Base-by-base conservation (phyloP, 2,329 filamentous ascomycete genomes). In the Sclerotinia nivalis region DNA sequence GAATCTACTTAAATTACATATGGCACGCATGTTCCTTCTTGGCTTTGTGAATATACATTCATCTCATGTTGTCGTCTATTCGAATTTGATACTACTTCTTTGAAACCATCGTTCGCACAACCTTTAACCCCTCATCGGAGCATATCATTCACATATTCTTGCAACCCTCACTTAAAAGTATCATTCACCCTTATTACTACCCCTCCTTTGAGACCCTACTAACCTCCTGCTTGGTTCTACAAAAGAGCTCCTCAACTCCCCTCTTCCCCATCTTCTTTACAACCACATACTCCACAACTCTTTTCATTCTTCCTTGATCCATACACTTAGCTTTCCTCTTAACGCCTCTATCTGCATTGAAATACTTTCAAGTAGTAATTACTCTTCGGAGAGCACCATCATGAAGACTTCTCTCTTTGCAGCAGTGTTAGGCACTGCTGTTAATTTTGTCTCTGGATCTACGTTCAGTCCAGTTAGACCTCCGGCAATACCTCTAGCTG, bases 401-500 rank as follows among this genome's bases (percentile, higher is more conserved):
- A 75, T 75, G 74, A 73, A 67, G 58, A 58, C n/a, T 67, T 61
- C 61, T 70, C 28, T 72, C 18, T 56, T 73, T 20, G 52, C 52
- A 31, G 34, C 31, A 58, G 31, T 68, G 47, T 55, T 72, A 47
- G 66, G 60, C 34, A 61, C 70, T 49, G 45, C 71, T 20, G 58
- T 37, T 9, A 59, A 22, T 49, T 31, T 71, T 18, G 67, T 56
- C 43, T 70, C 72, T 22, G 73, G 65, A 8, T 90, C 88, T 20
- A 87, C 82, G 1, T 92, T 91, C 77, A 83, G 80, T 52, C 90
- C 90, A 55, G 85, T 87, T 50, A 84, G 89, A 18, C 89, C 90
- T 59, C 90, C 90, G 15, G 85, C 90, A 1, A 83, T 91, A 55
- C 91, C 91, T 22, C 80, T 95, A 54, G 91, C 91, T 65, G 91